These are phyloP conservation scores for Rhizoclosmatium sp. DNA, from an alignment of 192 early-diverging fungal species.

Conservation along the genomic window DNA sequence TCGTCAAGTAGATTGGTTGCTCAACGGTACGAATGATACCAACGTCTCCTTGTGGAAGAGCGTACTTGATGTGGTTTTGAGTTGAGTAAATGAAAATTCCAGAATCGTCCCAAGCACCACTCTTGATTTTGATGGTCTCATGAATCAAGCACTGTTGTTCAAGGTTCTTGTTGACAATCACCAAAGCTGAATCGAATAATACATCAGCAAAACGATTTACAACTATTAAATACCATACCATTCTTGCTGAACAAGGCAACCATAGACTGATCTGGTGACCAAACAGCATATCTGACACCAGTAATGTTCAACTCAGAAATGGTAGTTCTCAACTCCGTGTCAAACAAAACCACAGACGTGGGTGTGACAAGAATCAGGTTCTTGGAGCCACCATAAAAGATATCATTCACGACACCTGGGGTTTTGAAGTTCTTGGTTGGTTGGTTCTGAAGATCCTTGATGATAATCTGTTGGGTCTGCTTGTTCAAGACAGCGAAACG, in stretches of 20 bases:
- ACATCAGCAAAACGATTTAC: neutral
- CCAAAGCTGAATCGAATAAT: constrained; percentile 68
- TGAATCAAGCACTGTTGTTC: constrained; percentile 91
- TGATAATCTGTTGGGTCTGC: constrained; percentile 77
- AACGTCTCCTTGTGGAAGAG: constrained; percentile 92
- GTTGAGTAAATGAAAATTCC: constrained; percentile 96
- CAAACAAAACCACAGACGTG: constrained; percentile 89
- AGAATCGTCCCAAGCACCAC: constrained; percentile 93
- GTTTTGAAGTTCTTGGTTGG: constrained; percentile 90
- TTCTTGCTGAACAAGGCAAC: constrained; percentile 97
- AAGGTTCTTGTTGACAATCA: constrained; percentile 83
- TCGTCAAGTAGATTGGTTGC: constrained; percentile 91
- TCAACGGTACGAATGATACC: constrained; percentile 98
- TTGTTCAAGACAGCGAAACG: constrained; percentile 97
- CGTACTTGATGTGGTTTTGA: constrained; percentile 98
- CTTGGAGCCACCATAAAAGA: constrained; percentile 88
- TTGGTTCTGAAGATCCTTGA: constrained; percentile 87
- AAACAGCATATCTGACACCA: constrained; percentile 93
- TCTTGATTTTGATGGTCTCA: constrained; percentile 98
- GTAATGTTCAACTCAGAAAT: constrained; percentile 81
- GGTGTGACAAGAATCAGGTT: constrained; percentile 84
- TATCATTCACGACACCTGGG: constrained; percentile 79
- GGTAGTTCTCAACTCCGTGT: constrained; percentile 82
- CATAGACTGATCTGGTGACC: constrained; percentile 87
- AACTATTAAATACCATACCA: constrained; percentile 59